Conservation (phyloP, 345 rosid genomes). For the Camelina hispida region DNA sequence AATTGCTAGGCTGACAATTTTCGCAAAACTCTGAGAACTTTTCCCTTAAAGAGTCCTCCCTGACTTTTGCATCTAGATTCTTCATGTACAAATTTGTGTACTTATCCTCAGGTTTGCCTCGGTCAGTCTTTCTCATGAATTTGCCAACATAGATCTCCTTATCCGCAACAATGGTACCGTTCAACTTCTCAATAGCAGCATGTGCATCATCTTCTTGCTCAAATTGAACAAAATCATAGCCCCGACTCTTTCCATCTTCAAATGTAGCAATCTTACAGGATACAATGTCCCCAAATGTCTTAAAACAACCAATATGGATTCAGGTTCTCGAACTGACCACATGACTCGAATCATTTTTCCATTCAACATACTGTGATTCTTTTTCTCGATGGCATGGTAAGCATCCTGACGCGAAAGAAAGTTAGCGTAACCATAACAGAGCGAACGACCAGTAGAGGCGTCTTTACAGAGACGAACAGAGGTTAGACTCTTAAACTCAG, state of each 20-base stretch:
- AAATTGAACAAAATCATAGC: constrained; percentile 77
- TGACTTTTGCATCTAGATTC: constrained; percentile 62
- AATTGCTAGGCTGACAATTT: constrained; percentile 59
- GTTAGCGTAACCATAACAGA: constrained; percentile 87
- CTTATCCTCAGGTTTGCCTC: constrained; percentile 58
- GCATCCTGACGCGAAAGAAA: constrained; percentile 68
- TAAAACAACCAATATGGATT: constrained; percentile 60
- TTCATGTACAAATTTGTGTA: constrained; percentile 73
- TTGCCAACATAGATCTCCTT: constrained; percentile 68
- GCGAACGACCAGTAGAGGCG: constrained; percentile 62
- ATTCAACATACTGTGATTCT: constrained; percentile 59
- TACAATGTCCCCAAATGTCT: constrained; percentile 58
- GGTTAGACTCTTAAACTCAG: constrained; percentile 60
- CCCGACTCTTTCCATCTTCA: constrained; percentile 73
- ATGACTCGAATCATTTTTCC: constrained; percentile 72
- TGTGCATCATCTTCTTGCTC: constrained; percentile 50
- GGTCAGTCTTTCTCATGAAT: constrained; percentile 64
- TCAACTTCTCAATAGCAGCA: constrained; percentile 66
- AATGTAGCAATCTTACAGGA: constrained; percentile 69
- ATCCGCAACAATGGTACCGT: constrained; percentile 51
- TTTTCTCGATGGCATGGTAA: constrained; percentile 59
- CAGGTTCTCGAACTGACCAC: constrained; percentile 76
- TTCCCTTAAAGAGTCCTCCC: constrained; percentile 56
- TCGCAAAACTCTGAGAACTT: constrained; percentile 68
- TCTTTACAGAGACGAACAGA: constrained; percentile 78